phyloP scores from a whole-genome alignment of 2,329 filamentous ascomycete species.

The Aaosphaeria pasadenensis region DNA sequence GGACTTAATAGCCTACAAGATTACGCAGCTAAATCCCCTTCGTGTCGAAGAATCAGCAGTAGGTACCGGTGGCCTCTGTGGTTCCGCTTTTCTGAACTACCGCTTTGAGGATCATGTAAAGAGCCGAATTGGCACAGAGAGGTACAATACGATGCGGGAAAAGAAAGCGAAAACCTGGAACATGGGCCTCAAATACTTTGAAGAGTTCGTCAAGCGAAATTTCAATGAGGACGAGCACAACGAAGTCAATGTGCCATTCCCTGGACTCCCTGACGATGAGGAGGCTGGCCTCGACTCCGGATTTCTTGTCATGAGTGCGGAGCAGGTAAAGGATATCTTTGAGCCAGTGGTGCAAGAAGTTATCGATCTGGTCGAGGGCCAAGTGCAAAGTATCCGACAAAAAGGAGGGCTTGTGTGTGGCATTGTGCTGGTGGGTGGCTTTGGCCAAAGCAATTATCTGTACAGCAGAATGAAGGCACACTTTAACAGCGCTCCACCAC shows the following conservation, averaged over 20 bases:
- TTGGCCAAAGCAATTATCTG: conserved; percentile 75
- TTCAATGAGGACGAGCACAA: conserved; percentile 76
- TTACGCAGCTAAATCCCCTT: conserved; percentile 69
- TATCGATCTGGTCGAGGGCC: conserved; percentile 41
- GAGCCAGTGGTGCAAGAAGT: conserved; percentile 67
- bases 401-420: conserved; percentile 50
- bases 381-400: conserved; percentile 40
- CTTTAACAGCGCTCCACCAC: conserved; percentile 55
- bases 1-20: conserved; percentile 79
- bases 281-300: conserved; percentile 71
- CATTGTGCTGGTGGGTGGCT: conserved; percentile 80
- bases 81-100: conserved; percentile 77
- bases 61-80: conserved; percentile 74
- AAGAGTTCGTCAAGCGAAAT: conserved; percentile 81
- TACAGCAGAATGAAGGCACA: conserved; percentile 66
- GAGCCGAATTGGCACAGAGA: conserved; percentile 61
- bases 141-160: conserved; percentile 71
- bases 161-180: conserved; percentile 78
- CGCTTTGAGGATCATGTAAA: conserved; percentile 76
- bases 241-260: conserved; percentile 76
- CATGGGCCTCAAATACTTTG: conserved; percentile 71
- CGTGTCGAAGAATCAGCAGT: conserved; percentile 76
- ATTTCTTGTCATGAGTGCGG: conserved; percentile 69
- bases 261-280: conserved; percentile 72
- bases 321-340: conserved; percentile 70